phyloP scores from a whole-genome alignment of 176 grass and related monocot species.

The Zoysia pacifica region DNA sequence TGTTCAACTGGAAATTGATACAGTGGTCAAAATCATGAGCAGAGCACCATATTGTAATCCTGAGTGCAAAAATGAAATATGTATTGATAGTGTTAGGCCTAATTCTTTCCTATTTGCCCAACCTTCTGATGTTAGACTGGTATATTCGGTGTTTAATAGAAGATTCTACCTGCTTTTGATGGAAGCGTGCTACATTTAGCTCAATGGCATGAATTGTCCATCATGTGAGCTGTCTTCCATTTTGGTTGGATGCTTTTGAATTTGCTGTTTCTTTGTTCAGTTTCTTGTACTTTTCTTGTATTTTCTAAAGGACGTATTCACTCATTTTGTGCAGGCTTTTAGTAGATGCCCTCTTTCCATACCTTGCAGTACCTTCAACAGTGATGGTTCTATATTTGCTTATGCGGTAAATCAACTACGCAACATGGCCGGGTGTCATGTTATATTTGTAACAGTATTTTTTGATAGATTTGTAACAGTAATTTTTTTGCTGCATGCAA shows the following conservation, averaged over 20 bases:
- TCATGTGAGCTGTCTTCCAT: neutral
- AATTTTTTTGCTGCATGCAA: neutral
- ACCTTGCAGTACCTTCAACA: conserved; percentile 89
- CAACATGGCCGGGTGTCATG: conserved; percentile 13
- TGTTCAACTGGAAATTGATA: neutral
- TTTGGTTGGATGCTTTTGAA: neutral
- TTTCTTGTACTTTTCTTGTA: conserved; percentile 1
- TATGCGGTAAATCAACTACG: conserved; percentile 69
- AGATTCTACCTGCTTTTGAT: conserved; percentile 2
- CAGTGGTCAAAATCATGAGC: conserved; percentile 1
- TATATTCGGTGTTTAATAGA: neutral
- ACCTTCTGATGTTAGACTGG: neutral
- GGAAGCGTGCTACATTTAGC: neutral
- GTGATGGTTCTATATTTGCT: conserved; percentile 93
- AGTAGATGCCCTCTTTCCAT: conserved; percentile 80
- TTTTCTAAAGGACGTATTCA: conserved; percentile 30
- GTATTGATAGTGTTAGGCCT: neutral
- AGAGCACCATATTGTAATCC: too few relatives aligned
- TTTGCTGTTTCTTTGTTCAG: conserved; percentile 9
- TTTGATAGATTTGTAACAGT: conserved; percentile 14
- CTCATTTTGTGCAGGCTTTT: conserved; percentile 61
- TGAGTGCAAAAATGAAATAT: neutral
- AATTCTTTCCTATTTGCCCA: neutral
- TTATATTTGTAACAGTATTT: conserved; percentile 3
- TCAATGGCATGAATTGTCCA: neutral